Conservation (phyloP, 2,329 filamentous ascomycete species). For the Graphiopsis chlorocephala region DNA sequence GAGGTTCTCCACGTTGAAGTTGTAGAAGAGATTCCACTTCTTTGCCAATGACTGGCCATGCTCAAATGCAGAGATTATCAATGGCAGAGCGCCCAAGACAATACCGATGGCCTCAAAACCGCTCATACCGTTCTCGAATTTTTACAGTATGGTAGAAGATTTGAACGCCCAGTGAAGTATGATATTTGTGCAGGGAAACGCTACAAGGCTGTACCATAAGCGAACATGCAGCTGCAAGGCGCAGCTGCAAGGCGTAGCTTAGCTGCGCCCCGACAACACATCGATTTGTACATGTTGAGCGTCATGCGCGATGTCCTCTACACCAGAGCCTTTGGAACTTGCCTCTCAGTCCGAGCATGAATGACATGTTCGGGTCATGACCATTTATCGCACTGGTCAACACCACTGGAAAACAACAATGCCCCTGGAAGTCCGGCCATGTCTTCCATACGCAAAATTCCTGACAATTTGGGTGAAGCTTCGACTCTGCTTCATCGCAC, state of each 20-base stretch:
- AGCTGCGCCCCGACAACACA: background rate
- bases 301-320: too few species aligned
- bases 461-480: too few species aligned
- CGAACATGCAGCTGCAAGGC: background rate
- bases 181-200: background rate
- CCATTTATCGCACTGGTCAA: too few species aligned
- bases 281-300: background rate
- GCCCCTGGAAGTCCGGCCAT: too few species aligned
- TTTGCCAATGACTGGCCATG: background rate
- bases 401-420: too few species aligned
- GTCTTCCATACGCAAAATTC: too few species aligned
- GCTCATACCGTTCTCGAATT: background rate
- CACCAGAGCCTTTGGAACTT: too few species aligned
- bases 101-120: background rate
- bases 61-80: background rate
- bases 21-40: background rate
- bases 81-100: background rate
- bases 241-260: background rate
- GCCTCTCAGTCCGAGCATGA: too few species aligned
- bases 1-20: background rate
- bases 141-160: background rate
- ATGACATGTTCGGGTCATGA: too few species aligned
- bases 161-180: background rate
- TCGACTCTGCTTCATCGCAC: too few species aligned
- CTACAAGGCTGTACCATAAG: background rate